Conservation (phyloP, 257 asterid genomes). For the Solanum tarapatanum region DNA sequence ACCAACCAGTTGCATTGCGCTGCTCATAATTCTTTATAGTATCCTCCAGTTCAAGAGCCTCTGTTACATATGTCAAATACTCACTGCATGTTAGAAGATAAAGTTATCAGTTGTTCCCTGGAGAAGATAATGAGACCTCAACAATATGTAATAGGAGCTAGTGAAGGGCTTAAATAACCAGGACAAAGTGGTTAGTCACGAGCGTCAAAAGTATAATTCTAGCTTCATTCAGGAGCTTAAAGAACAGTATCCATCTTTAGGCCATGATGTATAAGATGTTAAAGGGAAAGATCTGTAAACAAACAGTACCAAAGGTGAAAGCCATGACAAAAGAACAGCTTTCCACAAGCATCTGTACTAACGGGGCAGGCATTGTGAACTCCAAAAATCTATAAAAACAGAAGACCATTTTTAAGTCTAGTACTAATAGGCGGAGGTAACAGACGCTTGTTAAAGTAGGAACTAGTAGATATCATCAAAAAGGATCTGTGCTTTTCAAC, state of each 20-base stretch:
- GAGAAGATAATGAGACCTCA: neutral
- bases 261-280: neutral
- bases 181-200: neutral
- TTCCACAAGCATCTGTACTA: neutral
- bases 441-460: neutral
- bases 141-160: neutral
- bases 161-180: neutral
- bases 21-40: constrained; percentile 86
- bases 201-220: neutral
- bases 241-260: neutral
- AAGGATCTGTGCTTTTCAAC: neutral
- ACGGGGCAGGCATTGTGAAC: neutral
- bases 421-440: neutral
- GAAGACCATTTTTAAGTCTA: neutral
- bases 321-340: neutral
- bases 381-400: neutral
- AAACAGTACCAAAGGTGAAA: neutral
- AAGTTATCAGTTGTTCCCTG: neutral
- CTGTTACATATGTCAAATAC: constrained; percentile 78
- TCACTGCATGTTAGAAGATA: constrained; percentile 48
- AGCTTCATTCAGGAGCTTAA: neutral
- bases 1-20: constrained; percentile 85
- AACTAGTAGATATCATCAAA: neutral
- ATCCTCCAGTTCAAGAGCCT: constrained; percentile 97
- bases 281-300: neutral